A percentile compares a stretch with the other conserved stretches of the same genome.
These are phyloP conservation scores for Dalbergia oliveri DNA, from an alignment of 306 rosid genomes.

Conservation along the genomic window DNA sequence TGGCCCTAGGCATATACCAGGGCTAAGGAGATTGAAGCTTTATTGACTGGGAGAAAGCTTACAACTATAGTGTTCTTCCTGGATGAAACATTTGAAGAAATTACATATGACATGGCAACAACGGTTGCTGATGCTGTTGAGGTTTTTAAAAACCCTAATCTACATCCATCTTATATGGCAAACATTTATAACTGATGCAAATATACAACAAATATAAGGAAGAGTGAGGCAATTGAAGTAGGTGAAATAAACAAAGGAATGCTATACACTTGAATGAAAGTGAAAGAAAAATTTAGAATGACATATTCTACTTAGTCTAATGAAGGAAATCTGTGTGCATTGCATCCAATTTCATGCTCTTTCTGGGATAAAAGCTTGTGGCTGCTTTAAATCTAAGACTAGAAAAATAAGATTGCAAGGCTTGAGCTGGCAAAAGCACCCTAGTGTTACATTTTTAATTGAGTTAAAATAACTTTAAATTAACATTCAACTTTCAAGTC, in stretches of 20 bases:
- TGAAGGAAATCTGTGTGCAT: neutral
- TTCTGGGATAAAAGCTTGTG: neutral
- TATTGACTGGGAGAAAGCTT: slow-evolving; percentile 75
- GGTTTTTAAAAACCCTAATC: slow-evolving; percentile 56
- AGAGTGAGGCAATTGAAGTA: slow-evolving; percentile 7
- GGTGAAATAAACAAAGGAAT: slow-evolving; percentile 8
- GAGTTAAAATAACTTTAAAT: neutral
- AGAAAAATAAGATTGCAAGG: slow-evolving; percentile 5
- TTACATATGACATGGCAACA: slow-evolving; percentile 85
- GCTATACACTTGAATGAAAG: neutral
- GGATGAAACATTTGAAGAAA: slow-evolving; percentile 95
- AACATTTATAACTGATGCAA: slow-evolving; percentile 23
- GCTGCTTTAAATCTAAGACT: neutral
- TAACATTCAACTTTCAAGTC: neutral
- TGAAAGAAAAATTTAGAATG: neutral
- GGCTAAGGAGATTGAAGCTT: slow-evolving; percentile 82
- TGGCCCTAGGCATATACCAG: slow-evolving; percentile 89
- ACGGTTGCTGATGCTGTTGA: slow-evolving; percentile 93
- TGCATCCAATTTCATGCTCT: neutral
- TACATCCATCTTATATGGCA: slow-evolving; percentile 30
- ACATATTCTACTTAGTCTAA: neutral
- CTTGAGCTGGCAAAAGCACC: neutral
- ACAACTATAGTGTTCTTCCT: slow-evolving; percentile 88
- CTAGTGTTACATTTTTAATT: neutral
- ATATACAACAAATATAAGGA: neutral